Conservation (phyloP, 257 asterid species). For the Verbascum thapsus region DNA sequence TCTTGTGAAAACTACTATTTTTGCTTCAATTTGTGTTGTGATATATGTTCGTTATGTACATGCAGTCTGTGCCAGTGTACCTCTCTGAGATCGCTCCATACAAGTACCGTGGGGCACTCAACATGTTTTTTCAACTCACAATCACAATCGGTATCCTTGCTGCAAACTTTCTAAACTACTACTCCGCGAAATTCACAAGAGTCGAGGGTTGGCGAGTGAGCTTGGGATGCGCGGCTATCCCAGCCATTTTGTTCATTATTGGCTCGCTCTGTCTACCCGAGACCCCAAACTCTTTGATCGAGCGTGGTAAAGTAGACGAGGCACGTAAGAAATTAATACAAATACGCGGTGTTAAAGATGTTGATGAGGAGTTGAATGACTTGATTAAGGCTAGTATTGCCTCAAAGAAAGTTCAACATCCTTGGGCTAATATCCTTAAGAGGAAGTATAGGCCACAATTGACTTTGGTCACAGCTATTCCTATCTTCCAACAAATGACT, state of each 20-base stretch:
- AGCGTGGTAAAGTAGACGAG: constrained; percentile 41
- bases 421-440: constrained; percentile 41
- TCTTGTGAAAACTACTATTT: no score
- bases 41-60: neutral
- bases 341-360: constrained; percentile 49
- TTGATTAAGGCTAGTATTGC: constrained; percentile 51
- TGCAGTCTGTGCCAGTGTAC: constrained; percentile 42
- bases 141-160: constrained; percentile 46
- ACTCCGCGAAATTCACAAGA: neutral
- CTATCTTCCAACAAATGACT: constrained; percentile 65
- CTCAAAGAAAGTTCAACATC: constrained; percentile 43
- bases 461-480: constrained; percentile 41
- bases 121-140: constrained; percentile 46
- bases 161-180: constrained; percentile 39
- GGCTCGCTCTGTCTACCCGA: constrained; percentile 58
- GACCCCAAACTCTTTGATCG: constrained; percentile 65
- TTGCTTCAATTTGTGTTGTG: no score
- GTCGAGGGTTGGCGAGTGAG: constrained; percentile 42
- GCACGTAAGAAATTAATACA: constrained; percentile 38
- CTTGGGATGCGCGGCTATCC: constrained; percentile 43
- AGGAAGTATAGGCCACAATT: constrained; percentile 56
- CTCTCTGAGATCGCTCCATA: constrained; percentile 55
- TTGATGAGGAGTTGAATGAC: constrained; percentile 56
- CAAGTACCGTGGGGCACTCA: constrained; percentile 49
- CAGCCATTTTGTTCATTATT: constrained; percentile 40